phyloP scores from a whole-genome alignment of 768 basidiomycete genomes.

The Daedalea quercina region DNA sequence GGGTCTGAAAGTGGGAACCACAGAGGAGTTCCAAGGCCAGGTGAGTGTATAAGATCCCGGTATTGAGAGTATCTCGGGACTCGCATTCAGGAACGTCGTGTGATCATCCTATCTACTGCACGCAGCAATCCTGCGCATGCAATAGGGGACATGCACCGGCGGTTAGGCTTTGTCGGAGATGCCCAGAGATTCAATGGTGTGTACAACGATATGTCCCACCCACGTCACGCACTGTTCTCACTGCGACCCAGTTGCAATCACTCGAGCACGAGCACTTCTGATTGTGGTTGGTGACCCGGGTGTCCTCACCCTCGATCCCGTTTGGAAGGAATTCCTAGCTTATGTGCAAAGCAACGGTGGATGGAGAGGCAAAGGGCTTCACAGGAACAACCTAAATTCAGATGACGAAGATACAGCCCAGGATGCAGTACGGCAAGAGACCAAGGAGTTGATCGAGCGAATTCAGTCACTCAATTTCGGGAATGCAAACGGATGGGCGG shows the following conservation, averaged over 20 bases:
- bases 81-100: conserved; percentile 25
- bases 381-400: too few species aligned
- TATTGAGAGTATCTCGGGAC: too few species aligned
- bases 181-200: conserved; percentile 33
- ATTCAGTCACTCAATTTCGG: too few species aligned
- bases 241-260: conserved; percentile 46
- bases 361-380: conserved; percentile 36
- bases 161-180: conserved; percentile 30
- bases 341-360: conserved; percentile 44
- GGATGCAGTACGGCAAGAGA: too few species aligned
- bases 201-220: conserved; percentile 10
- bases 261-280: conserved; percentile 57
- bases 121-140: conserved; percentile 25
- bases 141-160: conserved; percentile 18
- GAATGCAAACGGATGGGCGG: too few species aligned
- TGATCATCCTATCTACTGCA: conserved; percentile 31
- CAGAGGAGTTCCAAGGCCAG: conserved; percentile 38
- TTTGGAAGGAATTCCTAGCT: conserved; percentile 58
- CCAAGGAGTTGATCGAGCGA: too few species aligned
- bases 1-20: conserved; percentile 28
- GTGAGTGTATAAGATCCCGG: too few species aligned
- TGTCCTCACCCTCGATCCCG: conserved; percentile 48
- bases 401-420: too few species aligned
- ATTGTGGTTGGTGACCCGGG: conserved; percentile 57
- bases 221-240: conserved; percentile 6